Conservation (phyloP, 768 basidiomycete species). For the Leucocoprinus leucothites region DNA sequence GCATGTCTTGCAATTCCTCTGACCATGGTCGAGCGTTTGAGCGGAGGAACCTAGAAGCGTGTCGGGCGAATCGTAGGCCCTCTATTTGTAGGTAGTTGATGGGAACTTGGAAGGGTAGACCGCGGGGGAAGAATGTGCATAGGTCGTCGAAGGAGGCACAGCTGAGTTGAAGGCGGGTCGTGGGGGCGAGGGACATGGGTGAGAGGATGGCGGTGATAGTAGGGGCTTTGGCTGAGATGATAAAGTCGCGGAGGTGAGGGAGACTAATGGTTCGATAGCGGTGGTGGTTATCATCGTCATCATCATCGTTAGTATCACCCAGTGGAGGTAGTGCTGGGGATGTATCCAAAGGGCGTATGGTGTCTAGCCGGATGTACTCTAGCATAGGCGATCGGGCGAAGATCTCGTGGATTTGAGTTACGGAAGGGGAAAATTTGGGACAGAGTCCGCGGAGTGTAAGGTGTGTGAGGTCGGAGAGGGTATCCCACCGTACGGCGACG, state of each 20-base stretch:
- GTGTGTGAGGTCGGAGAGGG: slow-evolving; percentile 27
- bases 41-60: slow-evolving; percentile 22
- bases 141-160: slow-evolving; percentile 24
- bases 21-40: slow-evolving; percentile 18
- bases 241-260: slow-evolving; percentile 25
- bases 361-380: slow-evolving; percentile 29
- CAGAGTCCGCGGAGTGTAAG: slow-evolving; percentile 32
- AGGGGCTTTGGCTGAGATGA: slow-evolving; percentile 24
- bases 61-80: slow-evolving; percentile 20
- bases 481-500: slow-evolving; percentile 33
- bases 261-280: slow-evolving; percentile 17
- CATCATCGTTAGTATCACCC: too few species aligned
- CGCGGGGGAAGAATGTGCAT: slow-evolving; percentile 24
- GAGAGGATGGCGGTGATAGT: slow-evolving; percentile 26
- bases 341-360: slow-evolving; percentile 26
- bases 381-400: slow-evolving; percentile 30
- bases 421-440: slow-evolving; percentile 28
- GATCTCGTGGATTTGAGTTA: slow-evolving; percentile 29
- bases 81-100: slow-evolving; percentile 3
- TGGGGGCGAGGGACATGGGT: slow-evolving; percentile 18
- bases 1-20: slow-evolving; percentile 14
- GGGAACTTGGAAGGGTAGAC: slow-evolving; percentile 17
- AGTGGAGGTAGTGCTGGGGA: too few species aligned
- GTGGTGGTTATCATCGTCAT: slow-evolving; percentile 3
- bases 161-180: slow-evolving; percentile 27